These are phyloP conservation scores for Plasmodium knowlesi DNA, from an alignment of 169 alveolate species.

Conservation along the genomic window DNA sequence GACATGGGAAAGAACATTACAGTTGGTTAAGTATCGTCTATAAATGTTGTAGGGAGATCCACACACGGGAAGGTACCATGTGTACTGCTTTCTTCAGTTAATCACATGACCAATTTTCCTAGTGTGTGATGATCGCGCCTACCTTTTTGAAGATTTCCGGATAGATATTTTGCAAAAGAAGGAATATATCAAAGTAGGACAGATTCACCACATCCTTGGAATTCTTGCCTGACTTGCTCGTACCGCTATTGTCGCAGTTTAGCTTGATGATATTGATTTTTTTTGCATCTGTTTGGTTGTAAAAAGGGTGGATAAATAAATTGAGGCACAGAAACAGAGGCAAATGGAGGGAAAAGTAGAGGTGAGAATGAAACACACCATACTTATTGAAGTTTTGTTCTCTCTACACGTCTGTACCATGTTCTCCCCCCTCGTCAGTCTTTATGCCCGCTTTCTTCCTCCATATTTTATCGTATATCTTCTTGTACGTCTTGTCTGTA, in stretches of 20 bases:
- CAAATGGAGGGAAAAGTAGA: neutral
- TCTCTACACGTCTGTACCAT: neutral
- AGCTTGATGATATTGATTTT: constrained; percentile 51
- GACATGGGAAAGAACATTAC: neutral
- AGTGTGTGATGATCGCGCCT: neutral
- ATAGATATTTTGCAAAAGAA: constrained; percentile 38
- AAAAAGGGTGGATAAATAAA: neutral
- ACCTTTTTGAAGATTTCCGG: constrained; percentile 69
- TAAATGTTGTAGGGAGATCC: too few species aligned
- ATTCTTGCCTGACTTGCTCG: neutral
- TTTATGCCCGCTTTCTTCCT: constrained; percentile 22
- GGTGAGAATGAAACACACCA: too few species aligned
- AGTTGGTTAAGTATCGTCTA: neutral
- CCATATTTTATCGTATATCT: constrained; percentile 57
- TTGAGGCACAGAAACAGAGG: neutral
- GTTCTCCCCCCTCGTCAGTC: constrained; percentile 18
- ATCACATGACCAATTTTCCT: neutral
- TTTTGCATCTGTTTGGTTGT: constrained; percentile 6
- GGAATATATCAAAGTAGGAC: constrained; percentile 57
- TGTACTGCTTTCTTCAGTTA: neutral
- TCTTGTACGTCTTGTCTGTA: constrained; percentile 63
- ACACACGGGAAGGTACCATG: neutral
- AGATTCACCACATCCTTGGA: constrained; percentile 39
- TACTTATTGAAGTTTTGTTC: neutral
- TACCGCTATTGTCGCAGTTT: constrained; percentile 1